Evolutionary conservation across 1,284 basidiomycete species (phyloP).

Genomic region (Cutaneotrichosporon curvatum): DNA sequence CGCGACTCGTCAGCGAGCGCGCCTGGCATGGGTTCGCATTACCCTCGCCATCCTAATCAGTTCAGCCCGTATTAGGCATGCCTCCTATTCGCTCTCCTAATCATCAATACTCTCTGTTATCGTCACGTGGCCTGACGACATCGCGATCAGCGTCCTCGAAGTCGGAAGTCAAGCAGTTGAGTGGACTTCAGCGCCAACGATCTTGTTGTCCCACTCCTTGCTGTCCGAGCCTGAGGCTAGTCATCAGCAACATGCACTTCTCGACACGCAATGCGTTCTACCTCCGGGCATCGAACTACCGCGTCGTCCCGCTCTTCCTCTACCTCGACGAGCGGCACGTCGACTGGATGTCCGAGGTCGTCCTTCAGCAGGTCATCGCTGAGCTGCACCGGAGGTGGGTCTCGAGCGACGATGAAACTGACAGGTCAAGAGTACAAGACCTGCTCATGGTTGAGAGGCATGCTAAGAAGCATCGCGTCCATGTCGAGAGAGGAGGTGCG

Average conservation of each 20-base stretch:
- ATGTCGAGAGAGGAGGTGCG: constrained; percentile 42
- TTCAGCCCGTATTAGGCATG: no score
- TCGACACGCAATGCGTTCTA: constrained; percentile 43
- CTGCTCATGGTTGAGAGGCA: constrained; percentile 22
- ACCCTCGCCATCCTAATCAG: no score
- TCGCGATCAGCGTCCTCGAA: neutral
- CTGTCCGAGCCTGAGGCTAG: no score
- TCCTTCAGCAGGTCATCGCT: constrained; percentile 37
- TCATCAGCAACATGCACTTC: constrained; percentile 27
- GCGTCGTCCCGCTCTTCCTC: constrained; percentile 39
- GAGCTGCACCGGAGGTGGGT: constrained; percentile 33
- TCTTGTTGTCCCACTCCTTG: neutral
- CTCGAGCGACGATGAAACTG: no score
- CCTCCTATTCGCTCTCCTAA: no score
- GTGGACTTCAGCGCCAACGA: neutral
- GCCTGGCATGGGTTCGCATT: no score
- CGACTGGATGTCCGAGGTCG: constrained; percentile 40
- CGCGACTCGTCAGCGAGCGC: constrained; percentile 18
- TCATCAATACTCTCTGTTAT: neutral
- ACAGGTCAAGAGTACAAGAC: constrained; percentile 21
- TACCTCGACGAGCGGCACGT: constrained; percentile 45
- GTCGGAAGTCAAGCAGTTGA: neutral
- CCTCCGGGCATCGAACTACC: constrained; percentile 38
- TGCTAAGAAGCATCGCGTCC: constrained; percentile 39
- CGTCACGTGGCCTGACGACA: constrained; percentile 12